phyloP scores from a whole-genome alignment of 2,329 filamentous ascomycete species.

The Trichophyton simii region DNA sequence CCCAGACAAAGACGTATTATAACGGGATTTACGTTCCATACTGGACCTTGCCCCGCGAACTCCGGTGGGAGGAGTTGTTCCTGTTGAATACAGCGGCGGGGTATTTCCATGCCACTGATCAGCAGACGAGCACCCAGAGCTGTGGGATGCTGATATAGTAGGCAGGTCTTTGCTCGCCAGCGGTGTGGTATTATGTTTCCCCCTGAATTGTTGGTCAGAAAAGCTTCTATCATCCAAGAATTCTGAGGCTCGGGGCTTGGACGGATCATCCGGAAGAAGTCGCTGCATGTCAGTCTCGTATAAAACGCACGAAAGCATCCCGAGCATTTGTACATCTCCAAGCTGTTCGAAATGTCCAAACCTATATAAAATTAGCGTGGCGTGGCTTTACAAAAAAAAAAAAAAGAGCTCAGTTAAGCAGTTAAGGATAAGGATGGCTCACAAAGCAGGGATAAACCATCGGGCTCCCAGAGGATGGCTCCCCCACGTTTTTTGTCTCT shows the following conservation, averaged over 20 bases:
- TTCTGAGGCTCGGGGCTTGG: not conserved
- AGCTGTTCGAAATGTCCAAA: slow-evolving; percentile 48
- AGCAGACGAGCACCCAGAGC: slow-evolving; percentile 39
- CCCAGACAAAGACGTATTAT: slow-evolving; percentile 28
- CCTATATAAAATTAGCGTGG: slow-evolving; percentile 11
- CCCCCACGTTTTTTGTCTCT: slow-evolving; percentile 43
- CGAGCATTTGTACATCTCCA: slow-evolving; percentile 54
- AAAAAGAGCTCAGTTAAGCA: no score
- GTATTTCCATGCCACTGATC: slow-evolving; percentile 40
- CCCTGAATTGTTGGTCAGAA: not conserved
- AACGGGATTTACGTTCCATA: slow-evolving; percentile 30
- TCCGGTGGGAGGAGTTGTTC: slow-evolving; percentile 39
- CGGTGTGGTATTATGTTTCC: slow-evolving; percentile 19
- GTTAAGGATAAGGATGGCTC: slow-evolving; percentile 5
- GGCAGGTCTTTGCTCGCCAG: slow-evolving; percentile 23
- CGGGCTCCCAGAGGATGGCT: slow-evolving; percentile 43
- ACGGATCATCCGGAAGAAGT: not conserved
- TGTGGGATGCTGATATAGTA: slow-evolving; percentile 25
- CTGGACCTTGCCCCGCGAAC: slow-evolving; percentile 31
- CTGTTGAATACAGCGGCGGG: slow-evolving; percentile 41
- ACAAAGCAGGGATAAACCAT: slow-evolving; percentile 45
- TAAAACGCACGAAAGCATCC: slow-evolving; percentile 51
- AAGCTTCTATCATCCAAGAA: not conserved
- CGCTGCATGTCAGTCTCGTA: slow-evolving; percentile 30
- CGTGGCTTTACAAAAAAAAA: not conserved